These are phyloP conservation scores for Begonia loranthoides DNA, from an alignment of 306 rosid species.

Conservation along the genomic window DNA sequence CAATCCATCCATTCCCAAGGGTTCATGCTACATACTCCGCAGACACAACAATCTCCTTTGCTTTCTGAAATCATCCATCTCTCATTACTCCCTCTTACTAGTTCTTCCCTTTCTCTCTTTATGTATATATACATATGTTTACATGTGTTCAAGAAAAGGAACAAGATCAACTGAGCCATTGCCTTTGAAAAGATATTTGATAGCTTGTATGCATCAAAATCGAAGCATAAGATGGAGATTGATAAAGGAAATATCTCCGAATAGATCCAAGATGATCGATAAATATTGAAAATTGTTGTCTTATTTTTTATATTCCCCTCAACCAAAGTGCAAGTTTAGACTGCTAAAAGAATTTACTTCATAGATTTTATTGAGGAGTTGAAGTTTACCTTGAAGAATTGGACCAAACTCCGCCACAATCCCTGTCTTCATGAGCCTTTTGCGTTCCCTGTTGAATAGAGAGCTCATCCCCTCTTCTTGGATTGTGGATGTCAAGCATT, in stretches of 20 bases:
- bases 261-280: too few species aligned
- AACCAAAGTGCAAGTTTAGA: too few species aligned
- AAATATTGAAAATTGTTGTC: too few species aligned
- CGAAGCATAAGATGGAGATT: too few species aligned
- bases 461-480: conserved; percentile 20
- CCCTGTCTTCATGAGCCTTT: conserved; percentile 36
- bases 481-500: conserved; percentile 49
- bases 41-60: conserved; percentile 18
- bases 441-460: conserved; percentile 39
- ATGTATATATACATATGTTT: too few species aligned
- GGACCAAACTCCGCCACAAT: conserved; percentile 46
- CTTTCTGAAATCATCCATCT: conserved; percentile 7
- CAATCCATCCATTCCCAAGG: conserved; percentile 22
- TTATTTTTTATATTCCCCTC: too few species aligned
- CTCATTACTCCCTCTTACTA: neutral
- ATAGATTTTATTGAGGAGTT: neutral
- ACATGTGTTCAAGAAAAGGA: too few species aligned
- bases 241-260: too few species aligned
- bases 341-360: neutral
- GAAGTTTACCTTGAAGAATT: conserved; percentile 45
- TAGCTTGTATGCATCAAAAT: too few species aligned
- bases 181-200: too few species aligned
- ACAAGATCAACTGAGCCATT: too few species aligned
- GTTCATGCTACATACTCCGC: conserved; percentile 30
- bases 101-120: too few species aligned